A percentile compares a stretch with the other conserved stretches of the same genome.
phyloP scores from a whole-genome alignment of 805 yeast genomes.

The Diddensiella santjacobensis region DNA sequence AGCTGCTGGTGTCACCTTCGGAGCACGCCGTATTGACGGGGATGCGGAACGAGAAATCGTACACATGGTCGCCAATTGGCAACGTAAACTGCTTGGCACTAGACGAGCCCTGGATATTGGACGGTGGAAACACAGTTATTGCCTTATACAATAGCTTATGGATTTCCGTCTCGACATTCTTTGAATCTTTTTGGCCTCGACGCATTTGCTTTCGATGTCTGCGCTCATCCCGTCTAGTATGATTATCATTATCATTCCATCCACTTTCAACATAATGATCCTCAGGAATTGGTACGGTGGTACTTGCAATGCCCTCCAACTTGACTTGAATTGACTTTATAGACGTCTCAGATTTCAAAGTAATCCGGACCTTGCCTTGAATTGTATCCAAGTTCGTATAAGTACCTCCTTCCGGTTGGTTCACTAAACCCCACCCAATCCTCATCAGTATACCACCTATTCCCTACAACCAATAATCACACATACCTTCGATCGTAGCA shows the following conservation, averaged over 20 bases:
- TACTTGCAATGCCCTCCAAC: slow-evolving; percentile 31
- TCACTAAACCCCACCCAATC: neutral
- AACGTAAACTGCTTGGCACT: slow-evolving; percentile 30
- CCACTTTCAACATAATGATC: slow-evolving; percentile 4
- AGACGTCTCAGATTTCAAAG: slow-evolving; percentile 25
- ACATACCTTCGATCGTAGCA: slow-evolving; percentile 3
- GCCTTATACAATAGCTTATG: slow-evolving; percentile 30
- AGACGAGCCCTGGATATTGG: slow-evolving; percentile 21
- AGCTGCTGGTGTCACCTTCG: slow-evolving; percentile 6
- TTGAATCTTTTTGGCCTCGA: slow-evolving; percentile 19
- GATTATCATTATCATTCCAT: slow-evolving; percentile 11
- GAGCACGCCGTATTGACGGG: slow-evolving; percentile 30
- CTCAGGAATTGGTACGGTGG: slow-evolving; percentile 24
- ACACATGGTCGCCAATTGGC: slow-evolving; percentile 33
- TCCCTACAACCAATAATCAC: neutral
- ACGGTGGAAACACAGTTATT: slow-evolving; percentile 36
- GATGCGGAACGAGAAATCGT: slow-evolving; percentile 33
- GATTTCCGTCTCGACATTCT: slow-evolving; percentile 22
- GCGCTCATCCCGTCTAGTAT: slow-evolving; percentile 24
- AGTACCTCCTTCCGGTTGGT: slow-evolving; percentile 11
- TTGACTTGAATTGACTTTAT: slow-evolving; percentile 29
- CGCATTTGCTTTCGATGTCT: slow-evolving; percentile 13
- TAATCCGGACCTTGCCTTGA: slow-evolving; percentile 25
- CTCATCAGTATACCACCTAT: neutral
- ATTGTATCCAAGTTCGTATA: slow-evolving; percentile 28